Conservation (phyloP, 306 rosid species). For the Vicia sativa region DNA sequence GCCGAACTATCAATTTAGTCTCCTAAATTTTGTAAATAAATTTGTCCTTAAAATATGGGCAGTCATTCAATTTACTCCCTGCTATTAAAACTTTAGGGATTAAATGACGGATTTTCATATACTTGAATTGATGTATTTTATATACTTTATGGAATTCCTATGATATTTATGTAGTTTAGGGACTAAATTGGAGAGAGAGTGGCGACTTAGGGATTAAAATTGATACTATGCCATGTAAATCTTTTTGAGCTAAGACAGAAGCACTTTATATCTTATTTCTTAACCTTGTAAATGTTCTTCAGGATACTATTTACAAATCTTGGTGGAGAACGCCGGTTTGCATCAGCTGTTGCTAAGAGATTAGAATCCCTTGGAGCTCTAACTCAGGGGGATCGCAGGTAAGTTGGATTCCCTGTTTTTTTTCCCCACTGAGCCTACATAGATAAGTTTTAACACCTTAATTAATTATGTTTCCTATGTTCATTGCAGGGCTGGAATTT, state of each 20-base stretch:
- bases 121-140: neutral
- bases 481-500: constrained; percentile 84
- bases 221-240: neutral
- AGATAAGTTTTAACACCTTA: constrained; percentile 35
- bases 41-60: too few species aligned
- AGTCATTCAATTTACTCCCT: neutral
- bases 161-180: neutral
- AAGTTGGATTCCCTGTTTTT: constrained; percentile 43
- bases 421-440: constrained; percentile 23
- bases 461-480: constrained; percentile 31
- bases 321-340: constrained; percentile 98
- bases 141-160: neutral
- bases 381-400: constrained; percentile 99
- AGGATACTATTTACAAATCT: constrained; percentile 92
- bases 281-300: constrained; percentile 34
- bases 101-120: neutral
- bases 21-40: too few species aligned
- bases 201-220: neutral
- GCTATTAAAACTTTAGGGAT: neutral
- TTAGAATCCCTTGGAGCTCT: constrained; percentile 95
- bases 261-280: constrained; percentile 24
- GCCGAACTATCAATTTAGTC: neutral
- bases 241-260: constrained; percentile 6
- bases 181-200: neutral
- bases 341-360: constrained; percentile 99